Evolutionary conservation across 2,329 filamentous ascomycete genomes (phyloP).

Genomic region (Colletotrichum endophyticum): DNA sequence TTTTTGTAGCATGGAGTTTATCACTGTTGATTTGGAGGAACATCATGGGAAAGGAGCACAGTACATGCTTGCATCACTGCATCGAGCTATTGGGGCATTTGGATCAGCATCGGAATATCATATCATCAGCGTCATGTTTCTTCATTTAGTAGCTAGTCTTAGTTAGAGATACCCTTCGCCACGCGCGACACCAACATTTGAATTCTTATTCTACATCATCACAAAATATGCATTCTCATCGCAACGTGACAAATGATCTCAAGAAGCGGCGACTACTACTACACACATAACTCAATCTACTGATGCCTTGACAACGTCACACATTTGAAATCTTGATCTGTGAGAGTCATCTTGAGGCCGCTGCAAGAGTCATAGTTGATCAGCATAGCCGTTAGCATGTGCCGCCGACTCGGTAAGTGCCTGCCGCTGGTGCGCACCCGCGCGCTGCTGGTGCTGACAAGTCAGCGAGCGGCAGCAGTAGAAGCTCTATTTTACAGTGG

Average conservation of each 20-base stretch:
- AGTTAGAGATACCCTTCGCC: constrained; percentile 22
- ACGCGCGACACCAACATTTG: constrained; percentile 15
- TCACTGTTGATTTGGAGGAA: background rate
- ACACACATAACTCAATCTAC: background rate
- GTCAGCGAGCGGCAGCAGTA: background rate
- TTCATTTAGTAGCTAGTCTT: background rate
- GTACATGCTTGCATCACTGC: background rate
- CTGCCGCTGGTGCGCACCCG: background rate
- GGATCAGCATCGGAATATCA: constrained; percentile 13
- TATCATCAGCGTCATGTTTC: constrained; percentile 1
- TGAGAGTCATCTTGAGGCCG: background rate
- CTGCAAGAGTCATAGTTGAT: background rate
- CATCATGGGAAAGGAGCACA: background rate
- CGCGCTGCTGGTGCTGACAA: background rate
- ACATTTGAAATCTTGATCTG: background rate
- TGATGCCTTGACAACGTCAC: background rate
- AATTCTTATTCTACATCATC: background rate
- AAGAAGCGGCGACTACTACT: background rate
- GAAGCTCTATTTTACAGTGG: background rate
- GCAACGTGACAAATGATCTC: background rate
- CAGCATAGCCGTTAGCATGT: background rate
- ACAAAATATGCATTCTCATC: background rate
- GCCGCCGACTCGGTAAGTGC: background rate
- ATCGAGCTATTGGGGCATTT: background rate
- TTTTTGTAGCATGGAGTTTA: constrained; percentile 14